phyloP scores from a whole-genome alignment of 208 protist species.

The Trypanosomatidae sp. region DNA sequence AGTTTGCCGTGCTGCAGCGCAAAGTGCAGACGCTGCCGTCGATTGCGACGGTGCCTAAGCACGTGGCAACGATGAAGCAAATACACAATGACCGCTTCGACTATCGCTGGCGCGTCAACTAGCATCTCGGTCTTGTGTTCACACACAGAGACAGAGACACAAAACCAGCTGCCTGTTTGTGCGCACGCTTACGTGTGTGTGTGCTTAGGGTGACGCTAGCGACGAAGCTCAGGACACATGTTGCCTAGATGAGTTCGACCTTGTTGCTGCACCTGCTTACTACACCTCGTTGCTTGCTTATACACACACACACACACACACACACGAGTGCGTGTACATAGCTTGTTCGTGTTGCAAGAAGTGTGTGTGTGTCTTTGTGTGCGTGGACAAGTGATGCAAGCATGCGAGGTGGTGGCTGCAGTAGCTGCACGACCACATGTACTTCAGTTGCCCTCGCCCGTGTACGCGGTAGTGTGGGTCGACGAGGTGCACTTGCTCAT shows the following conservation, averaged over 20 bases:
- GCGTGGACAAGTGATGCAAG: conserved; percentile 2
- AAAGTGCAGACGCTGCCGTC: conserved; percentile 45
- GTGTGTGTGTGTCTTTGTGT: background rate
- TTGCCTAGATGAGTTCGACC: no score
- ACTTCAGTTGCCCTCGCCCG: conserved; percentile 62
- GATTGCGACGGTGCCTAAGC: conserved; percentile 69
- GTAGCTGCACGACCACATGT: conserved; percentile 15
- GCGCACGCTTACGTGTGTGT: no score
- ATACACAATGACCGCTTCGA: conserved; percentile 90
- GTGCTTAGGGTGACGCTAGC: no score
- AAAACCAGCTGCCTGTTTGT: no score
- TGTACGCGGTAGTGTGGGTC: conserved; percentile 61
- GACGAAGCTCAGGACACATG: no score
- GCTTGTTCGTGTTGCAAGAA: background rate
- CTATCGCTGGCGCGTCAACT: conserved; percentile 82
- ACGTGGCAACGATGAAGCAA: conserved; percentile 87
- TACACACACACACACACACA: no score
- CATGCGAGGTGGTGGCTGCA: conserved; percentile 29
- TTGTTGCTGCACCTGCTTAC: no score
- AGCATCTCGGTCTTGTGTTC: background rate
- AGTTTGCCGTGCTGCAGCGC: conserved; percentile 30
- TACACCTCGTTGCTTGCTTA: no score
- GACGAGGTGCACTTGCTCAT: conserved; percentile 48
- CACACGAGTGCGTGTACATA: no score
- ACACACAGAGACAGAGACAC: background rate